A percentile compares a stretch with the other conserved stretches of the same genome.
Conservation (phyloP, 1,284 basidiomycete genomes). For the Ustilago sp. region DNA sequence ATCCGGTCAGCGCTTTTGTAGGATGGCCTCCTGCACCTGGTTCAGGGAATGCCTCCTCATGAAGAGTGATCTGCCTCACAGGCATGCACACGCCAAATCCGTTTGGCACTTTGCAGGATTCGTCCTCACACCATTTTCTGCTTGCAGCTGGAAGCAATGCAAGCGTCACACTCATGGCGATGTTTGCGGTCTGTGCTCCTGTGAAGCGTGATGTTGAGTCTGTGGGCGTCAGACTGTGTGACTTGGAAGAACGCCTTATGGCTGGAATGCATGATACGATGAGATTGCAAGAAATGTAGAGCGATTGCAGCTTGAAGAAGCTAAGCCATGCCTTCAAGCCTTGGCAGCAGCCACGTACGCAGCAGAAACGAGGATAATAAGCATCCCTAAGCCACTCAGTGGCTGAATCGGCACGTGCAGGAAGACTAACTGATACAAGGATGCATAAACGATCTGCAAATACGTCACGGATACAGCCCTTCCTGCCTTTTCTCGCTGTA, state of each 20-base stretch:
- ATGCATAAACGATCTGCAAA: conserved; percentile 50
- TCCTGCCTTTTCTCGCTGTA: conserved; percentile 56
- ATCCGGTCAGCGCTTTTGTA: conserved; percentile 47
- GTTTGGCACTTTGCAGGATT: too few species aligned
- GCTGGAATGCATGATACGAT: background rate
- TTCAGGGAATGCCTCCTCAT: conserved; percentile 7
- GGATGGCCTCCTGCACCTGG: conserved; percentile 38
- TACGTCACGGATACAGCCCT: conserved; percentile 47
- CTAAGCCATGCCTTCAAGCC: background rate
- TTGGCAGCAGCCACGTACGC: conserved; percentile 51
- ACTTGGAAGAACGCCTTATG: background rate
- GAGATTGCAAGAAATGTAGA: background rate
- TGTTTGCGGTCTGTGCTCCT: background rate
- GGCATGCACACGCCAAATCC: background rate
- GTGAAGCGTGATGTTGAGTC: background rate
- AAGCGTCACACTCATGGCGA: background rate
- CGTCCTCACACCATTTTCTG: background rate
- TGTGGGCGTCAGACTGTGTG: background rate
- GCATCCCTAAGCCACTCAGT: conserved; percentile 47
- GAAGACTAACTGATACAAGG: conserved; percentile 50
- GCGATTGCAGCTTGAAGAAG: background rate
- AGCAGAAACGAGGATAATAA: conserved; percentile 49
- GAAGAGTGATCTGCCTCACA: conserved; percentile 10
- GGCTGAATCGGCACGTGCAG: conserved; percentile 47
- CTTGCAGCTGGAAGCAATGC: background rate